phyloP scores from a whole-genome alignment of 805 yeast species.

The Cyberlindnera bimundalis region DNA sequence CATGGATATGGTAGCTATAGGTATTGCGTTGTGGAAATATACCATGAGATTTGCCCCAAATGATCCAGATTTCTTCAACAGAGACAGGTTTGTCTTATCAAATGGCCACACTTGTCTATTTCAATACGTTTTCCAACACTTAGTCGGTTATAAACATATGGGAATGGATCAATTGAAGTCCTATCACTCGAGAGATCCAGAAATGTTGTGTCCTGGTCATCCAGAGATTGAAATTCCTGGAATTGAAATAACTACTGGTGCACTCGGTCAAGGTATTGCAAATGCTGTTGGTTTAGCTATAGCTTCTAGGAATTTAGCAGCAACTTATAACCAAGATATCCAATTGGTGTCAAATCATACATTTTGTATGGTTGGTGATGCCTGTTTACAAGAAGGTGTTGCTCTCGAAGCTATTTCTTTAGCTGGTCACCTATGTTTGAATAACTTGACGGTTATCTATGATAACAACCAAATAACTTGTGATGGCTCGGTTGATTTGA shows the following conservation, averaged over 20 bases:
- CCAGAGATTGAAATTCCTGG: slow-evolving; percentile 92
- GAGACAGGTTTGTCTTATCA: slow-evolving; percentile 91
- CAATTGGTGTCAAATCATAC: slow-evolving; percentile 70
- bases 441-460: slow-evolving; percentile 90
- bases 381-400: slow-evolving; percentile 97
- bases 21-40: slow-evolving; percentile 84
- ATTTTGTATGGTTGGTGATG: slow-evolving; percentile 87
- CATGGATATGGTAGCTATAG: slow-evolving; percentile 52
- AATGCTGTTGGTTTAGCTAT: slow-evolving; percentile 96
- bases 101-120: slow-evolving; percentile 97
- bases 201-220: slow-evolving; percentile 93
- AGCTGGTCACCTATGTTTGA: slow-evolving; percentile 93
- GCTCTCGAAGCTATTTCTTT: slow-evolving; percentile 88
- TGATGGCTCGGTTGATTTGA: slow-evolving; percentile 84
- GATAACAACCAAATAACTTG: slow-evolving; percentile 96
- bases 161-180: slow-evolving; percentile 78
- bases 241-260: slow-evolving; percentile 96
- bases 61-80: slow-evolving; percentile 87
- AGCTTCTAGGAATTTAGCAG: slow-evolving; percentile 88
- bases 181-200: slow-evolving; percentile 74
- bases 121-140: slow-evolving; percentile 77
- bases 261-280: slow-evolving; percentile 94
- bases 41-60: slow-evolving; percentile 77
- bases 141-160: slow-evolving; percentile 72
- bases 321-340: slow-evolving; percentile 87